Conservation (phyloP, 768 basidiomycete species). For the Saitozyma sp. region DNA sequence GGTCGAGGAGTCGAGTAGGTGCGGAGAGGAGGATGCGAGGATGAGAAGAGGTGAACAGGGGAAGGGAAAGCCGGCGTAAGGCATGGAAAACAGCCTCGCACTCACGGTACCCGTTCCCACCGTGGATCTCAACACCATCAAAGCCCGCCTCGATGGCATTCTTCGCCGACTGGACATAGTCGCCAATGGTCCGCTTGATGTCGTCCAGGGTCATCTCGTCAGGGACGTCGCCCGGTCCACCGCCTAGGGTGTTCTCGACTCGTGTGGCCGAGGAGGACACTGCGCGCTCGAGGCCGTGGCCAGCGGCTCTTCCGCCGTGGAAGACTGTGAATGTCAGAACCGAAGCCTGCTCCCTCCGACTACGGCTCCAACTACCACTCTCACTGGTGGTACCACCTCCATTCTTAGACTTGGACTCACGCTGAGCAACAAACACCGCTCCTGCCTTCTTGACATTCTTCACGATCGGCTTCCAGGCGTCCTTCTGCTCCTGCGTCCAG, state of each 20-base stretch:
- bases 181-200: conserved; percentile 24
- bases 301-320: conserved; percentile 18
- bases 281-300: conserved; percentile 7
- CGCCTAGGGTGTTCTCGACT: conserved; percentile 20
- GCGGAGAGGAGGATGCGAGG: no score
- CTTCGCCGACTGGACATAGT: conserved; percentile 57
- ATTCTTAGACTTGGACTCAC: no score
- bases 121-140: conserved; percentile 59
- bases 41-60: background rate
- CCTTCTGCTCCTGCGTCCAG: conserved; percentile 63
- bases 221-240: conserved; percentile 10
- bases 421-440: conserved; percentile 61
- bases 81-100: background rate
- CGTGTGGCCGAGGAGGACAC: conserved; percentile 7
- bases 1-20: no score
- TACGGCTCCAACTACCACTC: no score
- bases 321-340: no score
- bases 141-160: conserved; percentile 62
- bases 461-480: conserved; percentile 63
- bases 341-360: no score
- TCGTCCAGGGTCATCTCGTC: conserved; percentile 39
- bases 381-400: no score
- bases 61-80: no score
- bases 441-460: conserved; percentile 62
- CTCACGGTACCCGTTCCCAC: conserved; percentile 15